Evolutionary conservation across 345 rosid genomes (phyloP).

Genomic region (Ceriops tagal): DNA sequence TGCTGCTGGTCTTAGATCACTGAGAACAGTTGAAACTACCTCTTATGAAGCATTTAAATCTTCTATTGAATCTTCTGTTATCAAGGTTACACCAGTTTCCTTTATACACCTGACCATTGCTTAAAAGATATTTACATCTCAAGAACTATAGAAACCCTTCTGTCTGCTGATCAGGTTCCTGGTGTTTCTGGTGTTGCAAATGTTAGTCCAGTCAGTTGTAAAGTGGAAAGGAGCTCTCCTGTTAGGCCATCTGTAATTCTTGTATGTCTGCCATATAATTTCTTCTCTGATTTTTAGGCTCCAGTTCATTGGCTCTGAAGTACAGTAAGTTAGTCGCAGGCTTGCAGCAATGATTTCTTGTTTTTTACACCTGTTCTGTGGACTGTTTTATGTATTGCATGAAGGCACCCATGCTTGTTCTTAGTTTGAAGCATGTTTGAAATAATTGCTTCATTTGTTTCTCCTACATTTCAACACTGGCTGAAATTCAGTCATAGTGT

Average conservation of each 20-base stretch:
- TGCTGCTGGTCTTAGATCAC: constrained; percentile 55
- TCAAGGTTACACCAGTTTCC: constrained; percentile 36
- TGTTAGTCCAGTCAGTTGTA: constrained; percentile 57
- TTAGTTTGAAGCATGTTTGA: background rate
- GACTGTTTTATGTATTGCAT: background rate
- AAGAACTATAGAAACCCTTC: constrained; percentile 5
- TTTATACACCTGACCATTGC: constrained; percentile 13
- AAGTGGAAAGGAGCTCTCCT: constrained; percentile 86
- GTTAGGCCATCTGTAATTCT: constrained; percentile 63
- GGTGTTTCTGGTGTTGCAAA: constrained; percentile 48
- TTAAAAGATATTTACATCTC: constrained; percentile 12
- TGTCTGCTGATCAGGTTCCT: constrained; percentile 47
- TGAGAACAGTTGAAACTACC: constrained; percentile 56
- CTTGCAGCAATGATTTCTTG: background rate
- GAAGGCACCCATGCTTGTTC: background rate
- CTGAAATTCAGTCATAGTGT: background rate
- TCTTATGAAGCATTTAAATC: constrained; percentile 60
- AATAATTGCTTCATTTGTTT: background rate
- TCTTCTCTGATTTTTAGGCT: background rate
- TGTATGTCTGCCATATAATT: constrained; percentile 34
- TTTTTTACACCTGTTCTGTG: background rate
- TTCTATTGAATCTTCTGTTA: constrained; percentile 55
- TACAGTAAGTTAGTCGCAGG: background rate
- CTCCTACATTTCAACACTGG: background rate
- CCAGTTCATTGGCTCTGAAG: no score